These are phyloP conservation scores for Magnolia sinica DNA, from an alignment of 164 flowering plant species.

Conservation along the genomic window DNA sequence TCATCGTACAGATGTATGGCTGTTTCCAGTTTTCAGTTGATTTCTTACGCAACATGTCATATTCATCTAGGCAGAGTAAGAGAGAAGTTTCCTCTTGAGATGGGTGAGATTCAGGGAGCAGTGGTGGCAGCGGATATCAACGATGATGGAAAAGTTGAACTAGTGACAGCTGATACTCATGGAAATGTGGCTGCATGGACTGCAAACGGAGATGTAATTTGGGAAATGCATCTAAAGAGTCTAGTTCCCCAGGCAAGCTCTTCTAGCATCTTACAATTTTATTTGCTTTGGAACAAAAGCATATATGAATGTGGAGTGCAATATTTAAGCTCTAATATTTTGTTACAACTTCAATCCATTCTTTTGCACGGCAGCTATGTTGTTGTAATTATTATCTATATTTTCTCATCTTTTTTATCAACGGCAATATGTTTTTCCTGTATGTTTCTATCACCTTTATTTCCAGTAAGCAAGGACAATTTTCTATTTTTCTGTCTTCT, in stretches of 20 bases:
- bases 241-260: constrained; percentile 82
- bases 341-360: neutral
- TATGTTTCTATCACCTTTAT: too few relatives aligned
- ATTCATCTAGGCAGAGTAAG: constrained; percentile 68
- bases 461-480: too few relatives aligned
- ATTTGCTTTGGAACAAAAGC: too few relatives aligned
- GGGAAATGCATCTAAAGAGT: constrained; percentile 91
- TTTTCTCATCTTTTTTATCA: too few relatives aligned
- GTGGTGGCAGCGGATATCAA: constrained; percentile 94
- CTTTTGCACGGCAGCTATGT: too few relatives aligned
- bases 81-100: constrained; percentile 91
- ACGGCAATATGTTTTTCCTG: too few relatives aligned
- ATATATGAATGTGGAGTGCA: neutral
- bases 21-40: neutral
- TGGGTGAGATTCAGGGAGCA: constrained; percentile 98
- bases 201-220: constrained; percentile 75
- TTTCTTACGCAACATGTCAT: constrained; percentile 1
- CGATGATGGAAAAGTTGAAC: constrained; percentile 96
- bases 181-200: constrained; percentile 99
- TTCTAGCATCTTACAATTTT: neutral
- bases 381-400: too few relatives aligned
- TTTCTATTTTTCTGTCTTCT: too few relatives aligned
- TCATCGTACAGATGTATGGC: too few relatives aligned
- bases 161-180: constrained; percentile 86
- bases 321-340: neutral